Percentiles rank a stretch among this genome's conserved stretches.
phyloP scores from a whole-genome alignment of 305 asterid genomes.

The Fraxinus albicans region DNA sequence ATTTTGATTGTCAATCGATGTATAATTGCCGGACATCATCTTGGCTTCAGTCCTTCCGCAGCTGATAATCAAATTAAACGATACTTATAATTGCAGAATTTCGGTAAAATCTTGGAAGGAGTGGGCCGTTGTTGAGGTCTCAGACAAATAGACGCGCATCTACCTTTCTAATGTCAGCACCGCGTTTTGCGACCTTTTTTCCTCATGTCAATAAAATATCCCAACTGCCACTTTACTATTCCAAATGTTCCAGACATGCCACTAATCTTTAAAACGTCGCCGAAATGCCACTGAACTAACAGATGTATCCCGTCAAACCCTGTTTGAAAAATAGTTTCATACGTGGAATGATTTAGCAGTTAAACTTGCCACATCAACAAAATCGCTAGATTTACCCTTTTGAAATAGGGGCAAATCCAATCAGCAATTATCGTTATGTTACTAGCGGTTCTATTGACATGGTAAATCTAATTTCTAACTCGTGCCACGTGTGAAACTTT shows the following conservation, averaged over 20 bases:
- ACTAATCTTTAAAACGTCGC: neutral
- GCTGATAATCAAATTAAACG: neutral
- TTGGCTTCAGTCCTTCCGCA: constrained; percentile 19
- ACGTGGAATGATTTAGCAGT: neutral
- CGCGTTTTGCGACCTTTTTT: neutral
- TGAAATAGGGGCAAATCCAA: neutral
- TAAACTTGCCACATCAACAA: neutral
- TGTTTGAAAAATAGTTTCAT: neutral
- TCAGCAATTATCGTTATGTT: neutral
- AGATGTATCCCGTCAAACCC: neutral
- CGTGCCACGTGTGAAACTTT: neutral
- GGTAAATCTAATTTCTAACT: neutral
- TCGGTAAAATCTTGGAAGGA: neutral
- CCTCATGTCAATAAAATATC: neutral
- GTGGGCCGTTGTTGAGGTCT: neutral
- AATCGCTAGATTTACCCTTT: neutral
- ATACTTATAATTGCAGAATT: neutral
- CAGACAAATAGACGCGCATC: neutral
- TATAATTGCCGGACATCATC: constrained; percentile 97
- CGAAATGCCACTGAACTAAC: neutral
- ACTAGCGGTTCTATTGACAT: neutral
- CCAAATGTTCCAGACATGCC: neutral
- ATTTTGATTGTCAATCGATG: constrained; percentile 72
- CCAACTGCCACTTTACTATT: neutral
- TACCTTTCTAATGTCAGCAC: neutral